A percentile compares a stretch with the other conserved stretches of the same genome.
These are phyloP conservation scores for Apophysomyces sp. DNA, from an alignment of 371 early-diverging fungal species.

Conservation along the genomic window DNA sequence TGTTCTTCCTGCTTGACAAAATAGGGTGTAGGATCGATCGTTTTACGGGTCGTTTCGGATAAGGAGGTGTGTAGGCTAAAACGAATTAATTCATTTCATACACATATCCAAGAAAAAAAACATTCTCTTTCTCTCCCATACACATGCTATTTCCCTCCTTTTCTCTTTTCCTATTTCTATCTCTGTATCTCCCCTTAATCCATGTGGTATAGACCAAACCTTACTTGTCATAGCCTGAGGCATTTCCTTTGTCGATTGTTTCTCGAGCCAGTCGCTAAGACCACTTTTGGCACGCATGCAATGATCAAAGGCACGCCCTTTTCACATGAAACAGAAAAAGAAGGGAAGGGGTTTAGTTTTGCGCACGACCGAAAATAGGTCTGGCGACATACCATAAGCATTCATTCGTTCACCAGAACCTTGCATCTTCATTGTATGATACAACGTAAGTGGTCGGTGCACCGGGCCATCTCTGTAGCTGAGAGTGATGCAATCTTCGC, in stretches of 20 bases:
- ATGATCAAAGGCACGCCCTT: constrained; percentile 40
- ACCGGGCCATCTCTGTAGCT: constrained; percentile 38
- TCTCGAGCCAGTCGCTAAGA: constrained; percentile 35
- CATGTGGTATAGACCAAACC: constrained; percentile 4
- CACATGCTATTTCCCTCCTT: no score
- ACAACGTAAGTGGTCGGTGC: constrained; percentile 41
- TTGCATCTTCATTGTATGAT: constrained; percentile 51
- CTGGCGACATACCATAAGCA: constrained; percentile 46
- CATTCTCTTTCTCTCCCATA: not conserved
- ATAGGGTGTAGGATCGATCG: constrained; percentile 19
- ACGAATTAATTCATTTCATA: no score
- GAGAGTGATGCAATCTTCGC: constrained; percentile 29
- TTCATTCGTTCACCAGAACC: constrained; percentile 22
- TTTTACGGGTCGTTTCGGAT: constrained; percentile 15
- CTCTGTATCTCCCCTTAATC: no score
- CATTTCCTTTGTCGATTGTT: constrained; percentile 6
- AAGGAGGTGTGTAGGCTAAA: constrained; percentile 21
- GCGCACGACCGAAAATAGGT: no score
- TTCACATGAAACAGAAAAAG: not conserved
- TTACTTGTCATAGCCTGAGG: constrained; percentile 20
- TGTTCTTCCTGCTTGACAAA: constrained; percentile 11
- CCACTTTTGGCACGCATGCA: constrained; percentile 46
- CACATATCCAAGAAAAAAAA: no score
- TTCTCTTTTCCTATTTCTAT: constrained; percentile 3
- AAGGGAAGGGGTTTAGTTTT: not conserved